These are phyloP conservation scores for Grosmannia huntii DNA, from an alignment of 2,329 filamentous ascomycete species.

Conservation along the genomic window DNA sequence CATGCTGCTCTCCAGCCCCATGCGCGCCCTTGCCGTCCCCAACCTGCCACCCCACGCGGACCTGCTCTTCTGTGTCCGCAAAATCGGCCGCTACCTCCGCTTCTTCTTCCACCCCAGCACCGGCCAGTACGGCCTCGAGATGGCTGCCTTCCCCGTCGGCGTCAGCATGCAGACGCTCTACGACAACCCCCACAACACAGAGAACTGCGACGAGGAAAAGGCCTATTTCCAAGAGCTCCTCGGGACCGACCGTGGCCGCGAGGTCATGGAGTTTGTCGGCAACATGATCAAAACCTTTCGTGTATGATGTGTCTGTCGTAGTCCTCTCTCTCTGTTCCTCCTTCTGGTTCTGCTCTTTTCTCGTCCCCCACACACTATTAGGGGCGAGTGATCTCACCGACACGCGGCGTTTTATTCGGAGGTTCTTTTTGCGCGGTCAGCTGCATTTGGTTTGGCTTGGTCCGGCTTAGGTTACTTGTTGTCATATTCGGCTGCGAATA, in stretches of 20 bases:
- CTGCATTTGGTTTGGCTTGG: background rate
- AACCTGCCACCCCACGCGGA: constrained; percentile 6
- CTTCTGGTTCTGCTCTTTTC: too few relatives aligned
- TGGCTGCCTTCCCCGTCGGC: constrained; percentile 12
- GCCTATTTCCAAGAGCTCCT: constrained; percentile 8
- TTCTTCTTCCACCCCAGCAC: constrained; percentile 12
- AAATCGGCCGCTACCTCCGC: constrained; percentile 8
- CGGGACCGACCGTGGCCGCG: constrained; percentile 9
- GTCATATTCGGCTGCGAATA: background rate
- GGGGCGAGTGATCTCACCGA: background rate
- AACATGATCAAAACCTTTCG: constrained; percentile 8
- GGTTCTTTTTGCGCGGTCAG: background rate
- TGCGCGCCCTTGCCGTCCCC: constrained; percentile 5
- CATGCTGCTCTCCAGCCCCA: constrained; percentile 12
- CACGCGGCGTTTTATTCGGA: background rate
- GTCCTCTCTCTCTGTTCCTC: background rate
- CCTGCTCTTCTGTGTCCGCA: constrained; percentile 7
- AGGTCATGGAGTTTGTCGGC: constrained; percentile 10
- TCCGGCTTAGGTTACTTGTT: background rate
- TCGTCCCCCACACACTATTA: background rate
- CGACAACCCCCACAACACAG: background rate
- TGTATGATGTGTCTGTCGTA: background rate
- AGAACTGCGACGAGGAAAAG: constrained; percentile 2
- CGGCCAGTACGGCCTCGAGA: constrained; percentile 12
- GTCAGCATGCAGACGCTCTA: constrained; percentile 8